phyloP scores from a whole-genome alignment of 352 stramenopile genomes.

The Globisporangium emineosum region DNA sequence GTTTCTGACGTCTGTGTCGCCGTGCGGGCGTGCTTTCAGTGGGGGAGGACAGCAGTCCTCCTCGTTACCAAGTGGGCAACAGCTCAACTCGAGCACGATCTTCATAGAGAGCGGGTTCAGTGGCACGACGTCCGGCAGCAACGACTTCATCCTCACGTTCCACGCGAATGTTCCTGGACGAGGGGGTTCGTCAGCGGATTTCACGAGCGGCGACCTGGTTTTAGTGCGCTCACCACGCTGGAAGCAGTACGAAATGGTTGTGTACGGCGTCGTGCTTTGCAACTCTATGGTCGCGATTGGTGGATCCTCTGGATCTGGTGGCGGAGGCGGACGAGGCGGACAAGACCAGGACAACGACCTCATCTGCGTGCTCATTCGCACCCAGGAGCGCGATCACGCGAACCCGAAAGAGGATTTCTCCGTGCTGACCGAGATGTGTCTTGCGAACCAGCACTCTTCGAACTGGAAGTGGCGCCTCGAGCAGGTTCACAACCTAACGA shows the following conservation, averaged over 20 bases:
- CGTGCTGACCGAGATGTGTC: slow-evolving; percentile 59
- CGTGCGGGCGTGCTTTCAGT: slow-evolving; percentile 24
- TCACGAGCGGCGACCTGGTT: slow-evolving; percentile 62
- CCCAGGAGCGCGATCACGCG: slow-evolving; percentile 24
- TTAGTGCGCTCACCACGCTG: slow-evolving; percentile 54
- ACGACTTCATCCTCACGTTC: slow-evolving; percentile 71
- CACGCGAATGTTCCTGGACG: slow-evolving; percentile 23
- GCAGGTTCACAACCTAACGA: slow-evolving; percentile 72
- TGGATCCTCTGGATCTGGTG: slow-evolving; percentile 2
- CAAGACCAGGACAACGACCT: slow-evolving; percentile 35
- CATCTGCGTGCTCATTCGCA: slow-evolving; percentile 61
- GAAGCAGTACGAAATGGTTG: slow-evolving; percentile 50
- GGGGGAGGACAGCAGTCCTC: slow-evolving; percentile 8
- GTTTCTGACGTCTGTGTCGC: slow-evolving; percentile 59
- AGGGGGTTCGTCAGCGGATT: slow-evolving; percentile 27
- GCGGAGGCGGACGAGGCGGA: slow-evolving; percentile 1
- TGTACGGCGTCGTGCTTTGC: slow-evolving; percentile 69
- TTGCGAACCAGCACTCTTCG: slow-evolving; percentile 53
- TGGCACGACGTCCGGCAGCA: slow-evolving; percentile 29
- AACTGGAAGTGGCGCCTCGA: slow-evolving; percentile 67
- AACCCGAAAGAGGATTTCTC: slow-evolving; percentile 34
- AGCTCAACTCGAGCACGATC: slow-evolving; percentile 50
- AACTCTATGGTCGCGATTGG: slow-evolving; percentile 60
- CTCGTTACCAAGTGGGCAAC: slow-evolving; percentile 13
- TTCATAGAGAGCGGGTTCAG: slow-evolving; percentile 75